phyloP scores from a whole-genome alignment of 805 yeast species.

The Kuraishia ogatae region DNA sequence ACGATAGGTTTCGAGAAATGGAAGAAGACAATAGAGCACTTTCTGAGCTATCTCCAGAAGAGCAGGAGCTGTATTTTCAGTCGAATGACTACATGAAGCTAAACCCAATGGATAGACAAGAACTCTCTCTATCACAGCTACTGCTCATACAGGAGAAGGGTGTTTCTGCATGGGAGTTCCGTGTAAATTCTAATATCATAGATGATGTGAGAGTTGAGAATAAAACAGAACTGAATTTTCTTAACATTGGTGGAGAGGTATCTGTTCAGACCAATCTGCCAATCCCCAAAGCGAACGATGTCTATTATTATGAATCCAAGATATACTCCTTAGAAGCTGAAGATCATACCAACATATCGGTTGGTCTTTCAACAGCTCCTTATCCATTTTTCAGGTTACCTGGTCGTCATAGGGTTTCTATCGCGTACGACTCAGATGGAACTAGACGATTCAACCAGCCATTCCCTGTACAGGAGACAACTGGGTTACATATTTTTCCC shows the following conservation, averaged over 20 bases:
- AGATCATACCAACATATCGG: slow-evolving; percentile 45
- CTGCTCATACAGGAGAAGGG: slow-evolving; percentile 79
- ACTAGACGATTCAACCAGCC: slow-evolving; percentile 74
- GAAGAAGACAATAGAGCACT: slow-evolving; percentile 53
- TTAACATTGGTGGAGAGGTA: slow-evolving; percentile 34
- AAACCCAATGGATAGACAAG: slow-evolving; percentile 27
- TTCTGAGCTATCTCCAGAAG: slow-evolving; percentile 53
- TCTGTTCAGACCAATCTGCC: slow-evolving; percentile 79
- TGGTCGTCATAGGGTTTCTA: slow-evolving; percentile 79
- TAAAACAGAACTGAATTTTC: slow-evolving; percentile 51
- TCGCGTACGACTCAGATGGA: slow-evolving; percentile 86
- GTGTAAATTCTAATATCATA: slow-evolving; percentile 44
- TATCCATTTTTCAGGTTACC: slow-evolving; percentile 92
- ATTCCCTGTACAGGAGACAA: slow-evolving; percentile 31
- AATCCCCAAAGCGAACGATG: slow-evolving; percentile 72
- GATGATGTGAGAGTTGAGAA: slow-evolving; percentile 55
- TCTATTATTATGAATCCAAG: slow-evolving; percentile 84
- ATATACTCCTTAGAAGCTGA: slow-evolving; percentile 63
- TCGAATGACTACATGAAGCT: slow-evolving; percentile 43
- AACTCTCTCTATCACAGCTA: slow-evolving; percentile 42
- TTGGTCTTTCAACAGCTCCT: slow-evolving; percentile 81
- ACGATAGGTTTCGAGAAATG: slow-evolving; percentile 48
- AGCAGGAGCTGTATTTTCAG: slow-evolving; percentile 61
- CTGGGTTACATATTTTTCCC: slow-evolving; percentile 48
- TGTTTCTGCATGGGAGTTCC: slow-evolving; percentile 83